Conservation (phyloP, 2,329 filamentous ascomycete species). For the Pseudogymnoascus sp. region DNA sequence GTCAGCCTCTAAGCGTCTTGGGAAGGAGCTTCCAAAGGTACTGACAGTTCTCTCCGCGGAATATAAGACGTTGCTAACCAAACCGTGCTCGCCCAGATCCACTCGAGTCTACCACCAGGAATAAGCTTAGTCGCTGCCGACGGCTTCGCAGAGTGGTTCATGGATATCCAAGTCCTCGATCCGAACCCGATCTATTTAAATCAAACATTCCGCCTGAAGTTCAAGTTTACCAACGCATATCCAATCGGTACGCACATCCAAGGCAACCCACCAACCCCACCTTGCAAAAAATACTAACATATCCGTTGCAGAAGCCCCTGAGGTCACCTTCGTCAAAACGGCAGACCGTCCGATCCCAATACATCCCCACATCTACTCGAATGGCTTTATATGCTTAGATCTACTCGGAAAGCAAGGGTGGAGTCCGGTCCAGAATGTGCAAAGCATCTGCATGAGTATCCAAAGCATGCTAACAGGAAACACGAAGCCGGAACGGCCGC, state of each 20-base stretch:
- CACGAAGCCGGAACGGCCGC: conserved; percentile 79
- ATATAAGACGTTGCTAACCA: background rate
- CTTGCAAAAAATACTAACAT: background rate
- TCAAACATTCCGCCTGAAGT: conserved; percentile 76
- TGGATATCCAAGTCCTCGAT: conserved; percentile 89
- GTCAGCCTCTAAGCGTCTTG: conserved; percentile 47
- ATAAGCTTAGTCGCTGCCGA: conserved; percentile 76
- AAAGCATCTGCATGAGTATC: conserved; percentile 93
- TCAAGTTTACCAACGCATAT: conserved; percentile 75
- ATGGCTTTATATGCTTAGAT: conserved; percentile 97
- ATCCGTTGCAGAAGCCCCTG: conserved; percentile 65
- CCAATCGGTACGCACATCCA: conserved; percentile 63
- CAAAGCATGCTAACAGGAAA: conserved; percentile 99
- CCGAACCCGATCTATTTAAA: conserved; percentile 78
- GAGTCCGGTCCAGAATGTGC: conserved; percentile 94
- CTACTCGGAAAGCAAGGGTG: conserved; percentile 81
- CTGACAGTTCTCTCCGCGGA: conserved; percentile 4
- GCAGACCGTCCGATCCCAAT: conserved; percentile 69
- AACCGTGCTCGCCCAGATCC: conserved; percentile 20
- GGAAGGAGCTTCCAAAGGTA: conserved; percentile 53
- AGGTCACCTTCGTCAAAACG: conserved; percentile 76
- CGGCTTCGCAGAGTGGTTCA: conserved; percentile 79
- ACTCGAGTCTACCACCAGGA: conserved; percentile 43
- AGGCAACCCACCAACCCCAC: background rate
- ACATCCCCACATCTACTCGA: conserved; percentile 96